Conservation (phyloP, 306 rosid species). For the Vachellia pachyceras region DNA sequence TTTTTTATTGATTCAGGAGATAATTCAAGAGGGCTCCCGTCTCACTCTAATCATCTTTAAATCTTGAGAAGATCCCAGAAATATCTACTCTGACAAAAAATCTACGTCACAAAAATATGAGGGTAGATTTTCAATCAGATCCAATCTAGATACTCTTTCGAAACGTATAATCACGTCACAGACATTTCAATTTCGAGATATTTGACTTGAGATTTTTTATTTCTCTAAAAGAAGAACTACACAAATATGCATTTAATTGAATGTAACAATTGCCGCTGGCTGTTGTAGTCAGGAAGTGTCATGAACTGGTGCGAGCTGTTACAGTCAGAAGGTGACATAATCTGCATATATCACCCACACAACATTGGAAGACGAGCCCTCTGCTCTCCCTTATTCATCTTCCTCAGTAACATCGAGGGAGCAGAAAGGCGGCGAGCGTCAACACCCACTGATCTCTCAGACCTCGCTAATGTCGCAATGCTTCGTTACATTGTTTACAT, state of each 20-base stretch:
- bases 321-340: neutral
- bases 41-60: neutral
- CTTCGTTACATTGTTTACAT: conserved; percentile 18
- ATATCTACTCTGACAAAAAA: conserved; percentile 8
- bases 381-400: neutral
- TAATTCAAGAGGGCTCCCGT: neutral
- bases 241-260: conserved; percentile 27
- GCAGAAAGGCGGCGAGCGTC: neutral
- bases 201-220: neutral
- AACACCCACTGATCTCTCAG: neutral
- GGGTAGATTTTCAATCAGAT: neutral
- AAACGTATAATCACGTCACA: neutral
- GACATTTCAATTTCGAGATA: neutral
- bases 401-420: neutral
- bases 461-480: neutral
- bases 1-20: conserved; percentile 12
- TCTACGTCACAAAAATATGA: neutral
- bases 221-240: no score
- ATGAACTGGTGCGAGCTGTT: neutral
- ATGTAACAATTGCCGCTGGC: neutral
- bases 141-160: neutral
- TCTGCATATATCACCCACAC: neutral
- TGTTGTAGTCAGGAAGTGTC: neutral
- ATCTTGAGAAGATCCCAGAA: neutral
- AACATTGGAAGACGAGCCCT: neutral